Evolutionary conservation across 1,139 yeast species (phyloP), one percentile per base, ranked within the genome.

Genomic region (Saccharomycopsis hybrid): DNA sequence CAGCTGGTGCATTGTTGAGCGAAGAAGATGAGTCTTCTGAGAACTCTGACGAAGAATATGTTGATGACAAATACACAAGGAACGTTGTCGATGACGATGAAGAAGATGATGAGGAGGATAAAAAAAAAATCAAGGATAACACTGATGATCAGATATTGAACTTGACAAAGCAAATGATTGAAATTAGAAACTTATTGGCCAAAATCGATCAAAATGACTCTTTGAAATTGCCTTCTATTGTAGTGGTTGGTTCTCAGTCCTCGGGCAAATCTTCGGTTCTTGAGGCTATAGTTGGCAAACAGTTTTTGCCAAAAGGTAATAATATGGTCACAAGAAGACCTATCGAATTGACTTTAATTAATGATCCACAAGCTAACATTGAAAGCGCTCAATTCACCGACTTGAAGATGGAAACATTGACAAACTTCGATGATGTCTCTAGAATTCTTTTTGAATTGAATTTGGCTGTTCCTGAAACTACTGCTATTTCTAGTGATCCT

Each of bases 311-410:
- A 31, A 90, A 90, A 65, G 97, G 97, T 31, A 78, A 85, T 44
- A 90, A 90, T 63, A 90, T 90, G 97, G 97, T 90, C 27, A 90
- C 97, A 0, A 77, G 96, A 64, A 77, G 97, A 60, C 97, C 97
- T 1, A 89, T 90, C 48, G 97, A 90, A 66, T 73, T 94, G 58
- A 94, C 98, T 0, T 73, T 94, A 49, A 82, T 94, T 29, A 90
- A 92, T 62, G 81, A 96, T 2, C 94, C 95, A 4, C 80, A 78
- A 35, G 71, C 85, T 2, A 88, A 92, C 2, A 84, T 92, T 4
- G 95, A 88, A 56, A 79, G 82, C 37, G 97, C 97, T 1, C 97
- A 92, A 64, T 92, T 94, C 62, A 97, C 98, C 0, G 90, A 94
- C 13, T 71, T 92, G 61, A 85, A 86, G 58, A 73, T 87, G 69